These are phyloP conservation scores for Lachnellula subtilissima DNA, from an alignment of 2,329 filamentous ascomycete species.

Conservation along the genomic window DNA sequence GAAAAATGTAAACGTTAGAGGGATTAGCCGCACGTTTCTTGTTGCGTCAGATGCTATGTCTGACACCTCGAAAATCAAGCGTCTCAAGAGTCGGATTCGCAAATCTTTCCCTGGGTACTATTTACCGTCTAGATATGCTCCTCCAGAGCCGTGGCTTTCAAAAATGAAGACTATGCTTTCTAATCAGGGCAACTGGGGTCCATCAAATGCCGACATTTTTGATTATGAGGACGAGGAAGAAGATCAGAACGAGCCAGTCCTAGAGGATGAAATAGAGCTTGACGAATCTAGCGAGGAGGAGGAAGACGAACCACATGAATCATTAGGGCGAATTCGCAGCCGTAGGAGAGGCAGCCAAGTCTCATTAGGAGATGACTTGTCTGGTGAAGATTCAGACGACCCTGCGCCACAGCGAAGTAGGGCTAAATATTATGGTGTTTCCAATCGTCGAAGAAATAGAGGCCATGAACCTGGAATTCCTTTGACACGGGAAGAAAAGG, in stretches of 20 bases:
- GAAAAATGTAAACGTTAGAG: slow-evolving; percentile 8
- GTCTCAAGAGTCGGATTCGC: slow-evolving; percentile 20
- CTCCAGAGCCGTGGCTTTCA: slow-evolving; percentile 16
- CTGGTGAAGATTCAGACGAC: too few species aligned
- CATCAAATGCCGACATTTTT: not conserved
- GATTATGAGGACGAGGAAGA: not conserved
- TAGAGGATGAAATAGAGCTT: too few species aligned
- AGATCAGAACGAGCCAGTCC: too few species aligned
- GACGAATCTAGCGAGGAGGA: too few species aligned
- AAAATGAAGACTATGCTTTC: slow-evolving; percentile 15
- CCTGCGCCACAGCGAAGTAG: too few species aligned
- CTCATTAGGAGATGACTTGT: too few species aligned
- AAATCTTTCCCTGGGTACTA: slow-evolving; percentile 23
- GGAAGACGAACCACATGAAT: too few species aligned
- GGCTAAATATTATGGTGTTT: too few species aligned
- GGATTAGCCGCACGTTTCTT: slow-evolving; percentile 15
- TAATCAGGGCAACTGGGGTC: not conserved
- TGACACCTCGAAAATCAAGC: slow-evolving; percentile 6
- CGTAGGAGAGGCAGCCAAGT: too few species aligned
- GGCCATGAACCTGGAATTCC: too few species aligned
- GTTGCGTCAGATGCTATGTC: slow-evolving; percentile 12
- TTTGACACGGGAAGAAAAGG: not conserved
- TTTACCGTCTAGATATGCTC: slow-evolving; percentile 24
- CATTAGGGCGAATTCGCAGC: too few species aligned
- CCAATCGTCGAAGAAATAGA: too few species aligned